Evolutionary conservation across 2,329 filamentous ascomycete species (phyloP), one percentile per base, ranked within the genome.

Genomic region (Colletotrichum melonis): DNA sequence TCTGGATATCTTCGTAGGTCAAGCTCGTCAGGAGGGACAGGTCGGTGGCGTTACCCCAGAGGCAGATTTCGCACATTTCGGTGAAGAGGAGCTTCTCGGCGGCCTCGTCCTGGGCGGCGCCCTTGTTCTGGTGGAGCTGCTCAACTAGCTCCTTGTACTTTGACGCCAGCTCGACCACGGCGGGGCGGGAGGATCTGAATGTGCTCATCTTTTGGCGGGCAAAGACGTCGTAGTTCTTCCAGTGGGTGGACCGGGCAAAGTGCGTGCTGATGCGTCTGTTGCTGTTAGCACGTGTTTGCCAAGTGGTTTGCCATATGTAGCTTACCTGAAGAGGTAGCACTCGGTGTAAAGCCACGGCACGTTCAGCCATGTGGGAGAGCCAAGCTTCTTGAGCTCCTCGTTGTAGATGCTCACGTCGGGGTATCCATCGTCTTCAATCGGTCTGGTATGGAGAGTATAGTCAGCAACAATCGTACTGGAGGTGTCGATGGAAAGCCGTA

Each of bases 1-100:
- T 97, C 84, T 98, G 96, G 76, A 99, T 97, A 79, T 98, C 97
- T 78, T 98, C 95, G 82, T 98, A 98, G 1, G 93, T 94, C 69
- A 98, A 88, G 77, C 93, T 95, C 0, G 95, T 98, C 68, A 98
- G 88, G 24, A 98, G 92, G 0, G 95, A 97, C 16, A 98, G 87
- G 81, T 98, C 97, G 0, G 96, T 98, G 1, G 96, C 97, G 81
- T 98, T 98, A 12, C 96, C 96, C 96, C 96, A 98, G 2, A 98
- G 89, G 81, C 95, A 98, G 77, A 98, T 97, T 86, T 98, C 95
- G 83, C 93, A 95, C 93, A 98, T 97, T 81, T 98, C 96, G 28
- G 88, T 88, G 84, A 98, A 98, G 30, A 98, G 86, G 0, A 95
- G 83, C 80, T 91, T 90, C 80, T 97, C 94, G 0, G 94, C 92